Conservation (phyloP, 2,329 filamentous ascomycete genomes). For the Epichloe sylvatica region DNA sequence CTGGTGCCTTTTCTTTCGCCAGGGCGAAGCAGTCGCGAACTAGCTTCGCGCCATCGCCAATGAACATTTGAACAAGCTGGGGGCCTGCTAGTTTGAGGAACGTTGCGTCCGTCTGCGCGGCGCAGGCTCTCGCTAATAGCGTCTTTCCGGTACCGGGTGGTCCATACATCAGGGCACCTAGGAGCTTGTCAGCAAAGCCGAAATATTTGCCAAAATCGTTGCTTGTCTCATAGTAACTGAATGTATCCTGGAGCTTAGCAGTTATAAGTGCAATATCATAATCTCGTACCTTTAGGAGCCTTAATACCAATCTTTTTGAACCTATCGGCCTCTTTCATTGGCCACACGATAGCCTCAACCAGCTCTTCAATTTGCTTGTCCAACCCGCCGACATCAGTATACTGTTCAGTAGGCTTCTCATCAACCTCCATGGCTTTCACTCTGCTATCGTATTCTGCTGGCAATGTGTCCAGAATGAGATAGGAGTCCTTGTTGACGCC, state of each 20-base stretch:
- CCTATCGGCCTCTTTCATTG: constrained; percentile 97
- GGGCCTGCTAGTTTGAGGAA: constrained; percentile 97
- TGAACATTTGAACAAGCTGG: constrained; percentile 98
- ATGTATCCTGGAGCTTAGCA: not conserved
- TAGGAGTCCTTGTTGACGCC: constrained; percentile 99
- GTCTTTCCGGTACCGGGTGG: constrained; percentile 85
- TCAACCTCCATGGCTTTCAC: constrained; percentile 99
- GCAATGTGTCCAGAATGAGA: constrained; percentile 87
- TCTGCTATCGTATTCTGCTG: constrained; percentile 94
- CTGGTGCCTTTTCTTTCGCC: constrained; percentile 95
- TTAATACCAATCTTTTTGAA: constrained; percentile 99
- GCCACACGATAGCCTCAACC: constrained; percentile 97
- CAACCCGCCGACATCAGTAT: constrained; percentile 90
- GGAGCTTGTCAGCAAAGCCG: constrained; percentile 28
- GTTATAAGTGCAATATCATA: not conserved
- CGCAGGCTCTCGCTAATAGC: constrained; percentile 84
- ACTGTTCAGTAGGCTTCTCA: constrained; percentile 98
- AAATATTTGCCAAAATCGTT: not conserved
- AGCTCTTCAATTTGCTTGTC: constrained; percentile 99
- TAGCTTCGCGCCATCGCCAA: constrained; percentile 93
- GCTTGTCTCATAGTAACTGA: not conserved
- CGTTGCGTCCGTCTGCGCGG: constrained; percentile 93
- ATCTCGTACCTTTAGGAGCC: constrained; percentile 78
- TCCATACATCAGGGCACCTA: constrained; percentile 96
- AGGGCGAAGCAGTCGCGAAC: constrained; percentile 95